Conservation (phyloP, 208 protist species). For the Leptomonas pyrrhocoris region DNA sequence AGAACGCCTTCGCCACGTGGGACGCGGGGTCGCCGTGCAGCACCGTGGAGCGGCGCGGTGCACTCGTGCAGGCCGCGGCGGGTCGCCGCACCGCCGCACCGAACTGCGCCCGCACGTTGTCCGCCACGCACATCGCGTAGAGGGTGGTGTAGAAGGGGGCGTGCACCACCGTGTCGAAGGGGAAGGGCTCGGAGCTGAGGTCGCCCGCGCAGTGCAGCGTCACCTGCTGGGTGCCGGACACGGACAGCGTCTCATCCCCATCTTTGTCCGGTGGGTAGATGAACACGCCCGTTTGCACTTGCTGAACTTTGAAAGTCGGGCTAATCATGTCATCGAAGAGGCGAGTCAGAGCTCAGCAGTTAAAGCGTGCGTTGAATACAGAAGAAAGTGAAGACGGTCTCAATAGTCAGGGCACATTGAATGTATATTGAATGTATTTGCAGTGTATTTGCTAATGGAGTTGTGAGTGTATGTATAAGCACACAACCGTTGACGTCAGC, state of each 20-base stretch:
- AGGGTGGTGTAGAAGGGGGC: slow-evolving; percentile 11
- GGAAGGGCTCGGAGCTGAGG: slow-evolving; percentile 12
- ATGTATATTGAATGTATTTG: too few relatives aligned
- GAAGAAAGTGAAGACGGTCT: too few relatives aligned
- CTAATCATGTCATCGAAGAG: too few relatives aligned
- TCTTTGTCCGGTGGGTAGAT: slow-evolving; percentile 5
- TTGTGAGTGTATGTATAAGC: too few relatives aligned
- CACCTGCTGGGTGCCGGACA: slow-evolving; percentile 7
- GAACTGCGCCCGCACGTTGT: slow-evolving; percentile 12
- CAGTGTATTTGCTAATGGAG: too few relatives aligned
- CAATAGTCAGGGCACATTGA: too few relatives aligned
- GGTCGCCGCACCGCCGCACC: slow-evolving; percentile 9
- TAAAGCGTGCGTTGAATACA: too few relatives aligned
- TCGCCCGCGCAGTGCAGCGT: slow-evolving; percentile 27
- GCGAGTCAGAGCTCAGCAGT: too few relatives aligned
- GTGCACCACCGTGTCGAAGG: slow-evolving; percentile 13
- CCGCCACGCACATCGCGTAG: slow-evolving; percentile 7
- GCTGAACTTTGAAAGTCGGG: too few relatives aligned
- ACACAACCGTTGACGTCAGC: too few relatives aligned
- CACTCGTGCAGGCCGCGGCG: not conserved
- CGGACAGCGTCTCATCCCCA: slow-evolving; percentile 13
- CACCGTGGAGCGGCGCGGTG: slow-evolving; percentile 9
- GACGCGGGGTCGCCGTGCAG: slow-evolving; percentile 14
- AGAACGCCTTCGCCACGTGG: slow-evolving; percentile 4
- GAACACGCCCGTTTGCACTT: slow-evolving; percentile 21